Evolutionary conservation across 768 basidiomycete species (phyloP), one percentile per base, ranked within the genome.

Genomic region (Pulveroboletus sp.): DNA sequence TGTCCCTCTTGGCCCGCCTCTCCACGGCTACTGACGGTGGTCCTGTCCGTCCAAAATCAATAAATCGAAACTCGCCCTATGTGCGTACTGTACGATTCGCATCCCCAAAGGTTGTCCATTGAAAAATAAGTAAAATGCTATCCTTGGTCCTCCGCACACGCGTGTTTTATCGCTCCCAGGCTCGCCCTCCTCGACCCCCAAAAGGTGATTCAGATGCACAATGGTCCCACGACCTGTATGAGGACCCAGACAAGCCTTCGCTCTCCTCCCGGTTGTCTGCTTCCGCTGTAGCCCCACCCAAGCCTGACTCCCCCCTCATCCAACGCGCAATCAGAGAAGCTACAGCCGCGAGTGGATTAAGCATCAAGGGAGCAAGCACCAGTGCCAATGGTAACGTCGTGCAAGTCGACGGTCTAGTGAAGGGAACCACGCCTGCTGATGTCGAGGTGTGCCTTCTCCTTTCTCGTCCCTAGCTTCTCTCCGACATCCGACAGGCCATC

Each of bases 401-500:
- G 0, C 80, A 89, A 62, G 83, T 93, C 21, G 73, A 80, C 4
- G 88, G 86, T 4, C 69, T 93, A 21, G 85, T 84, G 9, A 69
- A 70, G 10, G 90, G 89, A 2, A 92, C 90, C 24, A 90, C 86
- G 8, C 76, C 85, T 14, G 89, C 86, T 14, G 90, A 93, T 65
- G 89, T 93, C 42, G 79, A 82, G 57, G 66, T 69, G 8, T 9
- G 57, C 28, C 10, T 36, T 8, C 1, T 40, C 15, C 5, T 14
- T 24, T 27, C 26, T n/a, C 14, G 2, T 30, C 4, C 3, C 15
- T 24, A 6, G 8, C 40, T 9, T 15, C 10, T 14, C 52, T 46
- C 51, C 21, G 46, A 58, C 31, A 21, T 17, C 50, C 44, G 21
- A 53, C 37, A 67, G 63, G 87, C 89, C 24, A 91, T 91, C 47